Base-by-base conservation (phyloP, 345 rosid genomes). In the Adansonia digitata region DNA sequence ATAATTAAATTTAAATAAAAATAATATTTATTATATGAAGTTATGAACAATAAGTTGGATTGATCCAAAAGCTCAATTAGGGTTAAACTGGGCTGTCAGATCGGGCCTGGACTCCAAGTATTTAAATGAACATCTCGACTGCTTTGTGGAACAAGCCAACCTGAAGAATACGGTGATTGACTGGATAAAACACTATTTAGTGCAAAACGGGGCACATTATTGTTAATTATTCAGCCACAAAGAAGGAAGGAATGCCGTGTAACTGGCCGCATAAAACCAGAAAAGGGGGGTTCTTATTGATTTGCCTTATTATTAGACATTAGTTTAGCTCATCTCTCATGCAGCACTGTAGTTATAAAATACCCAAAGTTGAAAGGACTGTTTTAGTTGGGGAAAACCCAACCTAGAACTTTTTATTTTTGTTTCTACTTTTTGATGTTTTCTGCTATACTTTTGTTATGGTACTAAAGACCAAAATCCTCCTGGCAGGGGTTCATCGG, bases 401-500 rank as follows among this genome's bases (percentile, higher is more conserved):
- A 4, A n/a, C 27, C 40, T 22, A 68, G 7, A 37, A 2, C 20
- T 15, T 68, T 52, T 48, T 57, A 73, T 29, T 59, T 56, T 31
- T 73, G 7, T 57, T 62, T n/a, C n/a, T n/a, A n/a, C 34, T 14
- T 73, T 42, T 42, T 18, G 29, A 42, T 18, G 24, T 51, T 14
- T 37, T 64, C 61, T 74, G 62, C 27, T 49, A 34, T 39, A 14
- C n/a, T 14, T 29, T 42, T 37, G 10, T 42, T n/a, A 55, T 26
- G 11, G 29, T 45, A 20, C 1, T 34, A n/a, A 55, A 26, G 72
- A 31, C 60, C 53, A 66, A 34, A 67, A 48, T 52, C 27, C 49
- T 55, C 43, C 2, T 7, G 9, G 13, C 2, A 12, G 9, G 13
- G 22, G 34, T 76, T 63, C 70, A 80, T 56, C 85, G 80, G 13